Conservation (phyloP, 2,329 filamentous ascomycete species). For the Alternaria incomplexa region DNA sequence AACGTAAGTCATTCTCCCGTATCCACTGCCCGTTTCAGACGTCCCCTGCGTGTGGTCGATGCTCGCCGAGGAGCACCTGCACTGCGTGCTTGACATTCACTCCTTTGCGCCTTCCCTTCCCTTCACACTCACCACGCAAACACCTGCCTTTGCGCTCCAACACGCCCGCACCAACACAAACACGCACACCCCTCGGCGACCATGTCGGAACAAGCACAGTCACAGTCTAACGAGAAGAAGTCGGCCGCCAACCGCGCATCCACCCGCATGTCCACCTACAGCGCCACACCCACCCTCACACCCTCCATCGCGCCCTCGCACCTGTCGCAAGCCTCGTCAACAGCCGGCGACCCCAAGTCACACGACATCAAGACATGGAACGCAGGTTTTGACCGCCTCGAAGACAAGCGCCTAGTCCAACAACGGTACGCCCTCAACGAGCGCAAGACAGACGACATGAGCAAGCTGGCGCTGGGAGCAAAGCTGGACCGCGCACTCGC, state of each 20-base stretch:
- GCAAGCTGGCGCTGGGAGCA: conserved; percentile 85
- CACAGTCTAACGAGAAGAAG: conserved; percentile 36
- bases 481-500: conserved; percentile 89
- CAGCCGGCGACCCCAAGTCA: conserved; percentile 56
- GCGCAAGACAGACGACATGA: conserved; percentile 81
- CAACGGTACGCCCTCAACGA: conserved; percentile 81
- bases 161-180: not conserved
- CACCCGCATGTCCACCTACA: conserved; percentile 59
- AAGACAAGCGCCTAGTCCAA: conserved; percentile 82
- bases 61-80: conserved; percentile 12
- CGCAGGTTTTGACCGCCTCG: conserved; percentile 81
- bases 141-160: not conserved
- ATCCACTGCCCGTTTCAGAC: conserved; percentile 39
- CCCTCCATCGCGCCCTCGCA: conserved; percentile 57
- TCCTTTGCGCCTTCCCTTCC: conserved; percentile 4
- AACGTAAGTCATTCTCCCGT: conserved; percentile 44
- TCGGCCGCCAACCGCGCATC: conserved; percentile 47
- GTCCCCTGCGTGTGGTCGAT: conserved; percentile 26
- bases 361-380: conserved; percentile 77
- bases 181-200: conserved; percentile 10
- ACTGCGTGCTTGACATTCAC: not conserved
- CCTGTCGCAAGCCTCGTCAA: conserved; percentile 45
- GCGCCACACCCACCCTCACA: conserved; percentile 57
- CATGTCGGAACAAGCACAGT: conserved; percentile 28
- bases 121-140: conserved; percentile 4